These are phyloP conservation scores for Malassezia caprae DNA, from an alignment of 1,284 basidiomycete genomes.

Conservation along the genomic window DNA sequence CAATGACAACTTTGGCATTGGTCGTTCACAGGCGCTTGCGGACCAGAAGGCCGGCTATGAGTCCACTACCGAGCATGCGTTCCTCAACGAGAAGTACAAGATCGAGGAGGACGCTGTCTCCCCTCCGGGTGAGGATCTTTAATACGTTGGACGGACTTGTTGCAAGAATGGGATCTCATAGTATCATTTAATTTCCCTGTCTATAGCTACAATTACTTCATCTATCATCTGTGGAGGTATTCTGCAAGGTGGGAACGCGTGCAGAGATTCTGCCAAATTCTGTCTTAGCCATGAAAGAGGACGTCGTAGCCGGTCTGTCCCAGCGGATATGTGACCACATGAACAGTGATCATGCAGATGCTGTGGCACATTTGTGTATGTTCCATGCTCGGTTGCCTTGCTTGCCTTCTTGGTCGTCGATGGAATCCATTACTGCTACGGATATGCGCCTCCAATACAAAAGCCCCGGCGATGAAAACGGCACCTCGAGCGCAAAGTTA, in stretches of 20 bases:
- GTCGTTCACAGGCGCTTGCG: slow-evolving; percentile 29
- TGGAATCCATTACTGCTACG: slow-evolving; percentile 2
- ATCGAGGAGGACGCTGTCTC: slow-evolving; percentile 34
- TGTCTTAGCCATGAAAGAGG: not conserved
- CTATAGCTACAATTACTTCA: not conserved
- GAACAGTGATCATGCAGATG: slow-evolving; percentile 15
- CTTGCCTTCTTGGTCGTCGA: slow-evolving; percentile 5
- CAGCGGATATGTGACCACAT: slow-evolving; percentile 15
- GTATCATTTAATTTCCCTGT: not conserved
- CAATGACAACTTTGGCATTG: slow-evolving; percentile 43
- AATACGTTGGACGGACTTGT: not conserved
- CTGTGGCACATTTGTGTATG: slow-evolving; percentile 13
- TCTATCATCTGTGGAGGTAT: not conserved
- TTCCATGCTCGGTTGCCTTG: not conserved
- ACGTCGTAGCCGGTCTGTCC: not conserved
- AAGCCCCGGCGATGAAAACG: not conserved
- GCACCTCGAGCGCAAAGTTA: not conserved
- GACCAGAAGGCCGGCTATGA: slow-evolving; percentile 36
- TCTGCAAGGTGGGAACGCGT: not conserved
- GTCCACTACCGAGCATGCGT: slow-evolving; percentile 33
- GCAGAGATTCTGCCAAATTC: not conserved
- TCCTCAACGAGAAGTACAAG: slow-evolving; percentile 39
- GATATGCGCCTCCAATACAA: slow-evolving; percentile 4
- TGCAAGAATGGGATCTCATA: not conserved
- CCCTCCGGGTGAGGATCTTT: slow-evolving; percentile 34